These are phyloP conservation scores for Manihot esculenta DNA, from an alignment of 441 rosid genomes.

Conservation along the genomic window DNA sequence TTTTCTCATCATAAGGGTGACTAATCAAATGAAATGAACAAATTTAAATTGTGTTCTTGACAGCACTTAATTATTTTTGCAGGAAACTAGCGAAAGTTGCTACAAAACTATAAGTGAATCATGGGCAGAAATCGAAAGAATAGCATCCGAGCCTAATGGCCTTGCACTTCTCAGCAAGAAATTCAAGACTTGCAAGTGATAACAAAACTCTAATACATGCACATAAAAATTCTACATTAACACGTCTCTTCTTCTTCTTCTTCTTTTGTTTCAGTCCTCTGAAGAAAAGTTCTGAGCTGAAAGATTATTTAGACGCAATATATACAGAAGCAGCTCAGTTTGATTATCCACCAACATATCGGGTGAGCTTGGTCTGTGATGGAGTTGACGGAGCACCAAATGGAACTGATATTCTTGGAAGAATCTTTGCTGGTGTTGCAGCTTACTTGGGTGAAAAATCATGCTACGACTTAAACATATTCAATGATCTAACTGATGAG, in stretches of 20 bases:
- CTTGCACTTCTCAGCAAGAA: constrained; percentile 43
- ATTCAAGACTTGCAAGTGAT: constrained; percentile 62
- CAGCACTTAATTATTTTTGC: not conserved
- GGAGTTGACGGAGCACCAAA: constrained; percentile 41
- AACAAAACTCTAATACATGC: not conserved
- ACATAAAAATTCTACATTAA: not conserved
- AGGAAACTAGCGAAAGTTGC: constrained; percentile 57
- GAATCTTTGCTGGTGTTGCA: constrained; percentile 55
- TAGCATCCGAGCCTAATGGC: constrained; percentile 50
- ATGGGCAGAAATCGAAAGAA: constrained; percentile 50
- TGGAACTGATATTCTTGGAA: constrained; percentile 34
- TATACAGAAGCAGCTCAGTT: constrained; percentile 57
- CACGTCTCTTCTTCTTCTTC: not conserved
- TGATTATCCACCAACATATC: constrained; percentile 40
- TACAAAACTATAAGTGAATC: constrained; percentile 43
- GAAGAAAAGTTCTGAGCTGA: constrained; percentile 30
- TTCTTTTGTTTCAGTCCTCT: not conserved
- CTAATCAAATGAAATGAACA: too few species aligned
- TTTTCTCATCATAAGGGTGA: too few species aligned
- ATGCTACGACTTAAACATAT: constrained; percentile 25
- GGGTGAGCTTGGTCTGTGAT: constrained; percentile 43
- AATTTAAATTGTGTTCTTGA: not conserved
- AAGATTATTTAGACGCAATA: constrained; percentile 29
- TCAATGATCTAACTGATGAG: not conserved
- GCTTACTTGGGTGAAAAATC: constrained; percentile 37